Base-by-base conservation (phyloP, 768 basidiomycete species). In the Porphyrellus cyaneotinctus region DNA sequence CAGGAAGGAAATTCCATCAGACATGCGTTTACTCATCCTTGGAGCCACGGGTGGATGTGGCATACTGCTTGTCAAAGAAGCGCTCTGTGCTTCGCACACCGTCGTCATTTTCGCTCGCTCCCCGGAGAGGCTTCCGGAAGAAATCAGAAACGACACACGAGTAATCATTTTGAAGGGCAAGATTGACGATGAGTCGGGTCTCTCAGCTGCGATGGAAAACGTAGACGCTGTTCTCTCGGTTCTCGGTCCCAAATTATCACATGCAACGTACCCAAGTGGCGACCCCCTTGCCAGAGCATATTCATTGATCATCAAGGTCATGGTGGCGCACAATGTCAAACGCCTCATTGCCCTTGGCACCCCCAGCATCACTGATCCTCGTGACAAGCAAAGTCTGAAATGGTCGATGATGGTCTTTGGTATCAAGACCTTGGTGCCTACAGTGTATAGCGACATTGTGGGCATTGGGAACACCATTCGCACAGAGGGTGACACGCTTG, bases 291-390 rank as follows among this genome's bases (percentile, higher is more conserved):
- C 87, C 1, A 74, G 73, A 37, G 84, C 77, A 20, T 89, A 88
- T 64, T 63, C 69, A 17, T 58, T 68, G 35, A 63, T 90, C 58
- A 74, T 90, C 58, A 74, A 75, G 18, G 50, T 75, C 44, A 86
- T 88, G 85, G 70, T 73, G 51, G 66, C 72, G 30, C 72, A 75
- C 32, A 60, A 68, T 30, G 73, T 87, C 54, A 78, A 72, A 35
- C 81, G 87, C 6, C 74, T 89, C 59, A 76, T 90, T 45, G 75
- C 77, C 23, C 80, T 90, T 15, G 85, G 84, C 12, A 88, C 88
- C 1, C 70, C 82, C 4, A 85, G 85, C 37, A 84, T 84, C 57
- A 70, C 69, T 39, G 87, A 88, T 66, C 72, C 76, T 20, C 65
- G 75, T 43, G 88, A 89, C 69, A 78, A 78, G 55, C 78, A 70